Evolutionary conservation across 192 early-diverging fungal genomes (phyloP).

Genomic region (Radiomyces spectabilis): DNA sequence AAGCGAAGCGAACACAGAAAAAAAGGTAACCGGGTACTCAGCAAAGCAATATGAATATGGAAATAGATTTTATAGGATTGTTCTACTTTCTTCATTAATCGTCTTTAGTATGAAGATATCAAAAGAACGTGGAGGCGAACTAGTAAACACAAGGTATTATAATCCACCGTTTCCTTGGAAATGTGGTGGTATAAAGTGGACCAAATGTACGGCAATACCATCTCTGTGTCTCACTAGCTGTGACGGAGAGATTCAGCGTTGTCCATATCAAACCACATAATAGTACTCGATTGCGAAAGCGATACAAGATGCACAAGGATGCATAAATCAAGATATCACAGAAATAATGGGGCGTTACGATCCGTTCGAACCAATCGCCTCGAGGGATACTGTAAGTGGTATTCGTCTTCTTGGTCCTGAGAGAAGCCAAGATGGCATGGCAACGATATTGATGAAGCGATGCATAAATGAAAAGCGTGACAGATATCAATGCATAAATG

Average conservation of each 20-base stretch:
- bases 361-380: constrained; percentile 59
- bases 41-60: too few relatives aligned
- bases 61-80: too few relatives aligned
- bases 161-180: constrained; percentile 12
- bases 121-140: too few relatives aligned
- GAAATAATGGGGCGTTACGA: constrained; percentile 62
- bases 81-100: too few relatives aligned
- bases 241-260: constrained; percentile 48
- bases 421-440: constrained; percentile 55
- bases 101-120: too few relatives aligned
- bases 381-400: constrained; percentile 48
- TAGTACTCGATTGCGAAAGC: constrained; percentile 20
- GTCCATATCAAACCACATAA: constrained; percentile 51
- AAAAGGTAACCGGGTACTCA: too few relatives aligned
- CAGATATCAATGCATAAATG: too few relatives aligned
- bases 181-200: constrained; percentile 21
- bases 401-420: constrained; percentile 26
- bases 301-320: constrained; percentile 45
- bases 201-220: constrained; percentile 67
- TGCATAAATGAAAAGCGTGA: constrained; percentile 48
- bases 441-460: constrained; percentile 58
- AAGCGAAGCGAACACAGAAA: too few relatives aligned
- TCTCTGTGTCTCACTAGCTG: constrained; percentile 52
- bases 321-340: constrained; percentile 67
- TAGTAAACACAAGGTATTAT: constrained; percentile 23